A percentile compares a stretch with the other conserved stretches of the same genome.
Evolutionary conservation across 2,329 filamentous ascomycete species (phyloP).

Genomic region (Fusarium torreyae): DNA sequence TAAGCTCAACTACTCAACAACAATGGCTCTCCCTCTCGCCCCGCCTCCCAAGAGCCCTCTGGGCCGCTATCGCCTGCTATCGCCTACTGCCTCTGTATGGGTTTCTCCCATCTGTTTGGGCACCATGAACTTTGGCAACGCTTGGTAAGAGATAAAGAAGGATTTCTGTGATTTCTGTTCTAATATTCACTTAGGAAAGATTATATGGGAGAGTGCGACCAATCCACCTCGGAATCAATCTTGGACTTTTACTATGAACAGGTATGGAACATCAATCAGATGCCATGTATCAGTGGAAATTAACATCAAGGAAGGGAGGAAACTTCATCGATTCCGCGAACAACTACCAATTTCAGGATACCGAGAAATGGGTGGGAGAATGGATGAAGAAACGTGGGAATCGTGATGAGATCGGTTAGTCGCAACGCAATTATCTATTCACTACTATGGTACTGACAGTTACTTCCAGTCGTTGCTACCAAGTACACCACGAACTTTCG

Average conservation of each 20-base stretch:
- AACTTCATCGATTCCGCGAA: slow-evolving; percentile 83
- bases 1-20: neutral
- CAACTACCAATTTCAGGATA: slow-evolving; percentile 76
- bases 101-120: slow-evolving; percentile 79
- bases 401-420: slow-evolving; percentile 74
- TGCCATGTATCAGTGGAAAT: neutral
- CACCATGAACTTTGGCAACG: slow-evolving; percentile 75
- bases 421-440: neutral
- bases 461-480: slow-evolving; percentile 73
- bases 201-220: slow-evolving; percentile 75
- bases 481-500: slow-evolving; percentile 76
- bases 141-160: slow-evolving; percentile 56
- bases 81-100: slow-evolving; percentile 74
- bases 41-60: slow-evolving; percentile 72
- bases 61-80: slow-evolving; percentile 75
- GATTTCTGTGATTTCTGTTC: accelerated
- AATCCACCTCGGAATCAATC: slow-evolving; percentile 73
- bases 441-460: slow-evolving; percentile 1
- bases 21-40: slow-evolving; percentile 55
- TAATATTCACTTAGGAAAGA: slow-evolving; percentile 58
- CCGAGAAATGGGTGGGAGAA: slow-evolving; percentile 77
- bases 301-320: slow-evolving; percentile 58
- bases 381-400: slow-evolving; percentile 78
- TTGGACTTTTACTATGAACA: slow-evolving; percentile 76
- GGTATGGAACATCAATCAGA: slow-evolving; percentile 50